A percentile compares a stretch with the other conserved stretches of the same genome.
Evolutionary conservation across 2,329 filamentous ascomycete species (phyloP).

Genomic region (Beauveria sp.): DNA sequence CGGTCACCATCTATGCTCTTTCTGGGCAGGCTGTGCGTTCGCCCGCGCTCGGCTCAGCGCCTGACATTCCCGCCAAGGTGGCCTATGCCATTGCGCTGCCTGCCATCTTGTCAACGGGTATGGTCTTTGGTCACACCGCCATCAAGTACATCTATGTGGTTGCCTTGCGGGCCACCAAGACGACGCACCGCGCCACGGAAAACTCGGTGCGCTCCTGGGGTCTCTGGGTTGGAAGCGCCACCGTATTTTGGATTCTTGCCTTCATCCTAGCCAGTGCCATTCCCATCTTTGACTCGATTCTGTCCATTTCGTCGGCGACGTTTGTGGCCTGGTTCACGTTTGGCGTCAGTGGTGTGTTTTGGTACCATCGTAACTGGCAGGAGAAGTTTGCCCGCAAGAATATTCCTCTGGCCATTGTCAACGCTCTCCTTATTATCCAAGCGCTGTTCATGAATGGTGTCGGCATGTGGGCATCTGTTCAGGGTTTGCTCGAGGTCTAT

Average conservation of each 20-base stretch:
- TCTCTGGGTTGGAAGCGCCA: slow-evolving; percentile 27
- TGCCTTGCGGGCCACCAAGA: slow-evolving; percentile 25
- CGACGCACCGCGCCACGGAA: slow-evolving; percentile 25
- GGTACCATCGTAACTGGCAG: slow-evolving; percentile 30
- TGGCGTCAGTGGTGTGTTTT: slow-evolving; percentile 28
- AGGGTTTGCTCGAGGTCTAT: slow-evolving; percentile 24
- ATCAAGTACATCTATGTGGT: slow-evolving; percentile 28
- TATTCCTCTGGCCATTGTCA: slow-evolving; percentile 22
- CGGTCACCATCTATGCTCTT: slow-evolving; percentile 25
- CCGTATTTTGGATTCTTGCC: slow-evolving; percentile 26
- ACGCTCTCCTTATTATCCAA: slow-evolving; percentile 24
- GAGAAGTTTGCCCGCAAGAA: slow-evolving; percentile 22
- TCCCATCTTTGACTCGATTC: slow-evolving; percentile 30
- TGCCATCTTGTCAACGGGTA: slow-evolving; percentile 23
- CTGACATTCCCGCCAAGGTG: slow-evolving; percentile 23
- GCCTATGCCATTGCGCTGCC: slow-evolving; percentile 26
- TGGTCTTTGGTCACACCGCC: slow-evolving; percentile 25
- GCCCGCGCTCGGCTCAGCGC: slow-evolving; percentile 27
- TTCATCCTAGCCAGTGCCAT: slow-evolving; percentile 30
- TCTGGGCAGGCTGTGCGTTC: slow-evolving; percentile 25
- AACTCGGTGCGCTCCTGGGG: slow-evolving; percentile 27
- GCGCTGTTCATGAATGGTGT: slow-evolving; percentile 29
- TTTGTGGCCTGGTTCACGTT: slow-evolving; percentile 31
- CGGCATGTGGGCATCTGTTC: slow-evolving; percentile 28
- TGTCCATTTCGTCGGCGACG: slow-evolving; percentile 28